Evolutionary conservation across 164 flowering plant genomes (phyloP).

Genomic region (Magnolia officinalis): DNA sequence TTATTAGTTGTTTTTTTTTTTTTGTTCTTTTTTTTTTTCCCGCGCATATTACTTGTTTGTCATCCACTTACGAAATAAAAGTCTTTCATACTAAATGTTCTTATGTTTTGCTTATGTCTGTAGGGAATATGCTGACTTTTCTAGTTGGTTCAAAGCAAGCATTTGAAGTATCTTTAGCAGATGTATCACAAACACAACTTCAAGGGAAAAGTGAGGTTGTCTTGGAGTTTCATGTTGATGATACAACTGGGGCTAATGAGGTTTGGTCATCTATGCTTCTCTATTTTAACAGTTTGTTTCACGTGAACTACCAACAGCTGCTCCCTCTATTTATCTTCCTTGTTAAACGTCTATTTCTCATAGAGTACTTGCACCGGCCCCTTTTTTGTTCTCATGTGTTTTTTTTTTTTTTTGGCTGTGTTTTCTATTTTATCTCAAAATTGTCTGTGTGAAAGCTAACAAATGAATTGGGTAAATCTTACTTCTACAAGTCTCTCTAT

Average conservation of each 20-base stretch:
- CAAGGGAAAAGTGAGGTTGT: slow-evolving; percentile 95
- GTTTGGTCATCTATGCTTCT: slow-evolving; percentile 19
- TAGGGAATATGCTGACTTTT: slow-evolving; percentile 83
- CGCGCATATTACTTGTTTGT: no score
- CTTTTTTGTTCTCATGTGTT: no score
- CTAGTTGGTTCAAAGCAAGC: slow-evolving; percentile 82
- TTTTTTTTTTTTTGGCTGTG: no score
- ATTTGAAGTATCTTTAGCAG: slow-evolving; percentile 94
- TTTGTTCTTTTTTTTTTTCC: no score
- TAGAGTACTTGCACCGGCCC: background rate
- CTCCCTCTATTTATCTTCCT: background rate
- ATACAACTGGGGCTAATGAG: slow-evolving; percentile 97
- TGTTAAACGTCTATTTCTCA: background rate
- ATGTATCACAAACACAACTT: slow-evolving; percentile 87
- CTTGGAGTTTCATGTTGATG: slow-evolving; percentile 96
- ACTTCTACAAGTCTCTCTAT: no score
- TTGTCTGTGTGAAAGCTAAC: no score
- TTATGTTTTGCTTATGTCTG: slow-evolving; percentile 3
- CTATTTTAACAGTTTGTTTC: background rate
- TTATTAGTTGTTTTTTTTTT: no score
- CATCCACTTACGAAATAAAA: no score
- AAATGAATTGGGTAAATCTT: no score
- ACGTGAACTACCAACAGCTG: background rate
- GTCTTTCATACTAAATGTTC: background rate
- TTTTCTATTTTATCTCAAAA: no score